Evolutionary conservation across 1,284 basidiomycete genomes (phyloP), one percentile per base, ranked within the genome.

Genomic region (Cystobasidium pallidum): DNA sequence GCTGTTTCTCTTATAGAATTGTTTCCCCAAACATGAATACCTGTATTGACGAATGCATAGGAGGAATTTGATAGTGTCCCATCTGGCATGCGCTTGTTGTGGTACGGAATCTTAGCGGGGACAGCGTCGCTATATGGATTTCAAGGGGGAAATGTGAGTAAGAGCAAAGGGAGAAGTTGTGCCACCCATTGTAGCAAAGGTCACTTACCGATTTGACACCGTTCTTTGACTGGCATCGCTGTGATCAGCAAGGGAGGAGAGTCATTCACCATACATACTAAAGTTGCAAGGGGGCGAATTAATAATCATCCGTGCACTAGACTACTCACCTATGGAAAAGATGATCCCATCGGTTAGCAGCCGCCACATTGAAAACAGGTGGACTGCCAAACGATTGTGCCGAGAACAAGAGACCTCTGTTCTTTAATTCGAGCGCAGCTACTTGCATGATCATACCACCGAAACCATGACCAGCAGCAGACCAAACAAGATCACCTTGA

Each of bases 401-500:
- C 1, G 73, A 74, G 47, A 54, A 74, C 6, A 62, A 28, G 1
- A 74, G 30, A 7, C 68, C 68, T 32, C 70, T 51, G 28, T 30
- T 10, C 49, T 74, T 74, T 19, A 74, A 49, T 30, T 74, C 73
- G 13, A 74, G 32, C 17, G 73, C 73, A 13, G 52, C 73, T 24
- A 74, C 73, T 41, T 74, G 73, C 62, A 59, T 59, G 26, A 74
- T 61, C 73, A 74, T 74, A 8, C 62, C 73, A 41, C 73, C 73
- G 36, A 71, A 74, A 15, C 70, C 73, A 62, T 74, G 70, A 17
- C 73, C 73, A 26, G 52, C 34, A 34, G 54, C 62, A 41, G 49
- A 49, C 68, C 73, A 66, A 21, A 74, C 66, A 4, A 74, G 32
- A 47, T 59, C 24, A n/a, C 49, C 63, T 55, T 74, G 73, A 43